These are phyloP conservation scores for Scutellaria minor DNA, from an alignment of 257 asterid genomes.

Conservation along the genomic window DNA sequence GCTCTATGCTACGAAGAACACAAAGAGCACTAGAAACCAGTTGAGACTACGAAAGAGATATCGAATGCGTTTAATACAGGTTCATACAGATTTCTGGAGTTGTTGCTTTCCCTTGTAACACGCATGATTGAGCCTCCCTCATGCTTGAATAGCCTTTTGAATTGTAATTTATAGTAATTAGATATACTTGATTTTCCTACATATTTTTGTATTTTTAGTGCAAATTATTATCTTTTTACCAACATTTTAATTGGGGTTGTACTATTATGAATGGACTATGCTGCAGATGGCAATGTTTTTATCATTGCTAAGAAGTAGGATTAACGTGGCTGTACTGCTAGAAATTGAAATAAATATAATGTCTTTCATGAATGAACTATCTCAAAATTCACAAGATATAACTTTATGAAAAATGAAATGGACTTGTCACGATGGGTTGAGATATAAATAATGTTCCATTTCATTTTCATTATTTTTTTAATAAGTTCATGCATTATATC, in stretches of 20 bases:
- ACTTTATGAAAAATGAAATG: background rate
- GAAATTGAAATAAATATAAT: background rate
- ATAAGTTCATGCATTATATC: too few species aligned
- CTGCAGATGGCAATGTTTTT: background rate
- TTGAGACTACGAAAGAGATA: constrained; percentile 15
- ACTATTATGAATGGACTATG: background rate
- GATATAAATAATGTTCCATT: too few species aligned
- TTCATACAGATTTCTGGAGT: constrained; percentile 22
- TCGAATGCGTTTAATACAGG: constrained; percentile 15
- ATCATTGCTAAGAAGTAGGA: constrained; percentile 1
- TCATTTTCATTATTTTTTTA: too few species aligned
- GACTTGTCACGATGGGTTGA: too few species aligned
- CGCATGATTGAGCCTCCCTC: constrained; percentile 30
- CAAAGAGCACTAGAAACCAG: constrained; percentile 15
- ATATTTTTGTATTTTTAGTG: constrained; percentile 34
- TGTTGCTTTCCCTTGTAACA: background rate
- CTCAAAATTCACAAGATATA: background rate
- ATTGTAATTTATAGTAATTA: constrained; percentile 35
- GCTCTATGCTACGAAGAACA: constrained; percentile 27
- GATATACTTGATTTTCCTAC: constrained; percentile 26
- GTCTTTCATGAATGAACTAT: background rate
- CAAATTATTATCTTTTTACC: background rate
- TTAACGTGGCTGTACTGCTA: background rate
- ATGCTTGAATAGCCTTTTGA: constrained; percentile 24
- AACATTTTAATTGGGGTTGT: background rate